Evolutionary conservation across 2,329 filamentous ascomycete genomes (phyloP), one percentile per base, ranked within the genome.

Genomic region (Pseudogymnoascus sp.): DNA sequence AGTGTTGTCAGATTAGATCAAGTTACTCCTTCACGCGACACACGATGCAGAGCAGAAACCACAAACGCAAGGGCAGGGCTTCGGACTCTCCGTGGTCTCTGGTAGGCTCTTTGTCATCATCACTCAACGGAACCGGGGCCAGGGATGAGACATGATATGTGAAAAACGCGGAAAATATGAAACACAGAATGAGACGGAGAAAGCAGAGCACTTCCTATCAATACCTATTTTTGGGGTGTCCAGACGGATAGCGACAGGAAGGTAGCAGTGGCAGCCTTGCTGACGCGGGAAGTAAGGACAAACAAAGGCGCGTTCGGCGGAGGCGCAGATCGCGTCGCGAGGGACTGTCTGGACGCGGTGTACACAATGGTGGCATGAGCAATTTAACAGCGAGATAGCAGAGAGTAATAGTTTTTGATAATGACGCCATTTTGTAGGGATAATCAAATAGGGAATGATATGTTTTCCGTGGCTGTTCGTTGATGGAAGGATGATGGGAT

Each of bases 1-100:
- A 47, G 41, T 41, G 63, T 69, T 69, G 67, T 71, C 69, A 70
- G 68, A 71, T 70, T 71, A 71, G 69, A 71, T 71, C 68, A 71
- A 71, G 69, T 70, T 65, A 60, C 25, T 65, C 66, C 68, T 63
- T 68, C 67, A 69, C 61, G 32, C 38, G 62, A 62, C 63, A 25
- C 47, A 61, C 43, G 30, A 61, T 61, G 28, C 5, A 38, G 34
- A 39, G 20, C n/a, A 34, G 58, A 61, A 64, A 60, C 62, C 62
- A 54, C 67, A 61, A 64, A 60, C 32, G 61, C 22, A 59, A 61
- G 57, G 59, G 54, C 43, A 47, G 65, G 65, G 67, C 63, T 69
- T 69, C 67, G 62, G 58, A 60, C 64, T 65, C 61, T 41, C 25
- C 57, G 59, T 59, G 35, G 25, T 64, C 63, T 66, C 59, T 39